A percentile compares a stretch with the other conserved stretches of the same genome.
phyloP scores from a whole-genome alignment of 2,329 filamentous ascomycete genomes.

The Neonectria ditissima region DNA sequence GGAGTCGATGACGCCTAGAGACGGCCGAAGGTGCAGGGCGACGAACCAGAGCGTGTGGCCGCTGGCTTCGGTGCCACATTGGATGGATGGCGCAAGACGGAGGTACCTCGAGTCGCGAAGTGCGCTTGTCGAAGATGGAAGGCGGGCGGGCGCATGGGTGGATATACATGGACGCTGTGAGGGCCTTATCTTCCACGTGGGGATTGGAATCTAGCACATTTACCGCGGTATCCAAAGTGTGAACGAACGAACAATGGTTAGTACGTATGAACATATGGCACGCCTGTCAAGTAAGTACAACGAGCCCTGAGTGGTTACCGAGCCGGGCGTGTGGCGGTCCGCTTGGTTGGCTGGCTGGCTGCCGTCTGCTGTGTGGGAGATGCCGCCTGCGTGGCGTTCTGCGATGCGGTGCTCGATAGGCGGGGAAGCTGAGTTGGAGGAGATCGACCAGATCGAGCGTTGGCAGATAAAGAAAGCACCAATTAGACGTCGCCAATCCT shows the following conservation, averaged over 20 bases:
- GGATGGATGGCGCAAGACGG: conserved; percentile 22
- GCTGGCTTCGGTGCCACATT: conserved; percentile 1
- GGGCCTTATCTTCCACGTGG: conserved; percentile 5
- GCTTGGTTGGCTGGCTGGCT: neutral
- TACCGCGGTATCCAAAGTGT: neutral
- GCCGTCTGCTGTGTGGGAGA: neutral
- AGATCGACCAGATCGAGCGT: neutral
- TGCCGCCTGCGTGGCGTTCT: neutral
- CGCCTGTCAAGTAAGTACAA: too few species aligned
- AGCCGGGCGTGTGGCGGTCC: neutral
- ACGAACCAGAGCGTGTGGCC: conserved; percentile 11
- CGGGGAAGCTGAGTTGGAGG: neutral
- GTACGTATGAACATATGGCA: too few species aligned
- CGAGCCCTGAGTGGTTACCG: neutral
- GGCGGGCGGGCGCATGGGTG: too few species aligned
- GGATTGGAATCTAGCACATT: neutral
- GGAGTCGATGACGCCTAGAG: conserved; percentile 15
- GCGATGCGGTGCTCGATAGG: neutral
- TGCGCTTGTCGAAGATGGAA: neutral
- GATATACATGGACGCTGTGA: too few species aligned
- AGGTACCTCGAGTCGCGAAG: neutral
- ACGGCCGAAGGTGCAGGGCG: neutral
- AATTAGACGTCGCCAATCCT: neutral
- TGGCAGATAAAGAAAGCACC: neutral
- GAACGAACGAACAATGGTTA: neutral